Percentiles rank a stretch among this genome's conserved stretches.
Conservation (phyloP, 768 basidiomycete species). For the Kwoniella botswanensis region DNA sequence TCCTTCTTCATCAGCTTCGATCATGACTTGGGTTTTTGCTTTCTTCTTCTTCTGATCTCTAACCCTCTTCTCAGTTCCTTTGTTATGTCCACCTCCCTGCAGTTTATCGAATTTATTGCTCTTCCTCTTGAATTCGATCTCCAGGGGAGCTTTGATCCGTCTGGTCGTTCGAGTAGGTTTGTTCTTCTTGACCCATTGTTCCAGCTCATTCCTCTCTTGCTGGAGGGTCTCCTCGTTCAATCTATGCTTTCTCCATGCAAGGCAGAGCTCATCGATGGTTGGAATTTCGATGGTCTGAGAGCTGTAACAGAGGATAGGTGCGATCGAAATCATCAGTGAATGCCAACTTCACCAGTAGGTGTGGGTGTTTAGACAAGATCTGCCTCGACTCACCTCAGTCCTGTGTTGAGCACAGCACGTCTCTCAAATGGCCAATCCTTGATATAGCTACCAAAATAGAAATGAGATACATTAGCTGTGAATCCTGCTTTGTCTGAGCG, state of each 20-base stretch:
- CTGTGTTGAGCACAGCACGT: not conserved
- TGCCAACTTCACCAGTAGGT: no score
- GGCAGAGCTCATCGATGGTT: not conserved
- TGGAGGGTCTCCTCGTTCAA: not conserved
- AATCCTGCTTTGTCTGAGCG: not conserved
- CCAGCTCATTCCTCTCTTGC: not conserved
- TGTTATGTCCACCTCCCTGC: not conserved
- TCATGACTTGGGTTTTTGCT: no score
- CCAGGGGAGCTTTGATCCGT: not conserved
- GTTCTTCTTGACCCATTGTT: not conserved
- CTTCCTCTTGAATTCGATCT: not conserved
- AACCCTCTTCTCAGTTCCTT: not conserved
- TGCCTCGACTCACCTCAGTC: not conserved
- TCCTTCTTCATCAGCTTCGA: not conserved
- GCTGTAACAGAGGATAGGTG: not conserved
- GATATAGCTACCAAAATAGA: not conserved
- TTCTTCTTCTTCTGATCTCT: not conserved
- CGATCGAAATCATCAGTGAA: no score
- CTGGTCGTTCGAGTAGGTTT: not conserved
- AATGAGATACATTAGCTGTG: no score
- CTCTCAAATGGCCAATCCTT: not conserved
- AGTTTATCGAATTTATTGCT: not conserved
- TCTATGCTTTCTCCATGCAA: not conserved
- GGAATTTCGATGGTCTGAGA: slow-evolving; percentile 1
- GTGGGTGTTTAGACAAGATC: no score